These are phyloP conservation scores for Trichomonas gallinae DNA, from an alignment of 208 protist genomes.

Conservation along the genomic window DNA sequence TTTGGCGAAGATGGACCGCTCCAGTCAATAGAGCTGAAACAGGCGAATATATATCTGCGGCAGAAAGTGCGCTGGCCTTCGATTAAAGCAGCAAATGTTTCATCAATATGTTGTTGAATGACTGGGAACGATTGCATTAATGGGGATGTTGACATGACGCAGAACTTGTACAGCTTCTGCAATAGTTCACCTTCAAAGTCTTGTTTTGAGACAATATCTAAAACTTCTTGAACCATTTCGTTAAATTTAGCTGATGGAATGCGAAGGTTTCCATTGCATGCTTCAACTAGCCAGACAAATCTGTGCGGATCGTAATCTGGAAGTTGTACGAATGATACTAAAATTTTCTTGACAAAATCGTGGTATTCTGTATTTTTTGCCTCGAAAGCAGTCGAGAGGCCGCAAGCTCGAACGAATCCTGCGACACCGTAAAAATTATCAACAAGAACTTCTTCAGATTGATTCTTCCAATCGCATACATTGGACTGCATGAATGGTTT, in stretches of 20 bases:
- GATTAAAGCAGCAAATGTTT: neutral
- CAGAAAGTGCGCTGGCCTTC: neutral
- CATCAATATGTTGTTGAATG: neutral
- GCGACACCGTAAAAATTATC: neutral
- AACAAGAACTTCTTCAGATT: neutral
- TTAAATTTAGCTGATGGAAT: neutral
- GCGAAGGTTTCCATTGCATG: neutral
- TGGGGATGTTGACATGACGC: neutral
- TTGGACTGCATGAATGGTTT: neutral
- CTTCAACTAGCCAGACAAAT: slow-evolving; percentile 1
- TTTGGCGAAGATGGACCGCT: too few relatives aligned
- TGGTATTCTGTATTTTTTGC: neutral
- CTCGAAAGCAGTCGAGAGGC: neutral
- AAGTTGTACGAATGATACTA: neutral
- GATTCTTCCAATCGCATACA: neutral
- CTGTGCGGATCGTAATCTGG: neutral
- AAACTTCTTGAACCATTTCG: neutral
- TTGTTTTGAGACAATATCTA: neutral
- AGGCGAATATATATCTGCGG: neutral
- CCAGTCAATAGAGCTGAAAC: neutral
- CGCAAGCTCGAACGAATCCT: neutral
- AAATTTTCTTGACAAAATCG: neutral
- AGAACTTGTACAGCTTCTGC: neutral
- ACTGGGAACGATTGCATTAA: neutral
- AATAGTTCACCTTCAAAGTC: neutral